Percentiles rank a stretch among this genome's conserved stretches.
Evolutionary conservation across 148 eudicot species (phyloP).

Genomic region (Rhododendron ferrugineum): DNA sequence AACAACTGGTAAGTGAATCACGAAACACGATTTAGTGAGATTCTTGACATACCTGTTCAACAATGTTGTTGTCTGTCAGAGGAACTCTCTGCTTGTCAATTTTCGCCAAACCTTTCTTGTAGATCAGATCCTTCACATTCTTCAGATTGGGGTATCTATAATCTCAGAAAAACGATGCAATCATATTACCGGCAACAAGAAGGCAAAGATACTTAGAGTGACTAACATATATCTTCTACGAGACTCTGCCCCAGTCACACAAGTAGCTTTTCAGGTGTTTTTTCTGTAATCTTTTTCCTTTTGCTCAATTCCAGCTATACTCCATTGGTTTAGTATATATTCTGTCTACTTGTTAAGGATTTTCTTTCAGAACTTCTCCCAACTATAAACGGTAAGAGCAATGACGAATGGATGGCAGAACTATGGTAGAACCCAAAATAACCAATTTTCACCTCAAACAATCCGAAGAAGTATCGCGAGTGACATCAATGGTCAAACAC

Average conservation of each 20-base stretch:
- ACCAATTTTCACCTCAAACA: neutral
- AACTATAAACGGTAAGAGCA: neutral
- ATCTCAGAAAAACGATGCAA: neutral
- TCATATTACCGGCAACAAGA: neutral
- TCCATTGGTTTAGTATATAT: neutral
- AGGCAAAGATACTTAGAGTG: neutral
- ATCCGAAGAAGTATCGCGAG: neutral
- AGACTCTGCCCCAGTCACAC: too few relatives aligned
- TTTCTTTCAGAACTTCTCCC: neutral
- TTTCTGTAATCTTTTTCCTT: neutral
- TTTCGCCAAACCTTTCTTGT: constrained; percentile 71
- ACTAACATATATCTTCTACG: neutral
- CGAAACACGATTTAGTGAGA: neutral
- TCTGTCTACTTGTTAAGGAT: neutral
- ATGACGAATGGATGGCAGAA: neutral
- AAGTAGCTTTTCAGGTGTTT: neutral
- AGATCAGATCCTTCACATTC: constrained; percentile 80
- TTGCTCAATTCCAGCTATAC: neutral
- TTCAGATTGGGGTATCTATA: constrained; percentile 55
- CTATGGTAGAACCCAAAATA: neutral
- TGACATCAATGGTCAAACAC: neutral
- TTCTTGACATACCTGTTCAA: constrained; percentile 63
- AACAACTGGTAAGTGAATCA: neutral
- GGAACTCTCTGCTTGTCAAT: constrained; percentile 61
- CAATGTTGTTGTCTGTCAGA: constrained; percentile 70